These are phyloP conservation scores for Ettlia oleoabundans DNA, from an alignment of 139 green algal species.

Conservation along the genomic window DNA sequence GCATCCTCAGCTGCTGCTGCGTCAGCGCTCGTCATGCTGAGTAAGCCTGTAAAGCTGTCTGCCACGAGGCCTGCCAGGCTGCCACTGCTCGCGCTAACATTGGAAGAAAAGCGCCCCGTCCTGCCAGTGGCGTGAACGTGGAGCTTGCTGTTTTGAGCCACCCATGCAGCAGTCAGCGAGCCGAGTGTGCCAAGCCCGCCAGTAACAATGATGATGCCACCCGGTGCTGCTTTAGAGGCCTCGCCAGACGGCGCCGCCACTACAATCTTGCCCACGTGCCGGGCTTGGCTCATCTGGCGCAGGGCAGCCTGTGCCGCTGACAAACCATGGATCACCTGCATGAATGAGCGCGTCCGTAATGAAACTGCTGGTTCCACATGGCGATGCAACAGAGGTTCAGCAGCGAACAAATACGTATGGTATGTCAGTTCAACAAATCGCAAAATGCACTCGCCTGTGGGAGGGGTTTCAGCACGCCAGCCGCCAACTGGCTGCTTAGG, in stretches of 20 bases:
- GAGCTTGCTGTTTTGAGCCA: constrained; percentile 48
- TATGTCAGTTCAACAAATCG: too few relatives aligned
- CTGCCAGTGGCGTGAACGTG: constrained; percentile 59
- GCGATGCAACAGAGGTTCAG: too few relatives aligned
- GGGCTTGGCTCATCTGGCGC: constrained; percentile 85
- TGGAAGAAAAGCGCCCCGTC: constrained; percentile 49
- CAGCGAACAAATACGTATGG: too few relatives aligned
- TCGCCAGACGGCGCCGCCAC: constrained; percentile 40
- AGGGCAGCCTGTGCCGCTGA: constrained; percentile 65
- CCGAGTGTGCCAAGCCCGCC: constrained; percentile 82
- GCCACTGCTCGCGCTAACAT: too few relatives aligned
- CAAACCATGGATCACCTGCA: constrained; percentile 55
- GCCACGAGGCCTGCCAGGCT: constrained; percentile 14
- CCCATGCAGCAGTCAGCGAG: constrained; percentile 64
- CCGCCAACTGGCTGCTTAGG: constrained; percentile 49
- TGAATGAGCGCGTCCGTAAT: too few relatives aligned
- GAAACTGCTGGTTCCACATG: too few relatives aligned
- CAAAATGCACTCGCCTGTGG: too few relatives aligned
- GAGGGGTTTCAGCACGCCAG: constrained; percentile 58
- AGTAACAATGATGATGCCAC: constrained; percentile 57
- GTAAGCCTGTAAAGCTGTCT: neutral
- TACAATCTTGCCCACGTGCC: constrained; percentile 89
- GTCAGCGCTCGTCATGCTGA: constrained; percentile 43
- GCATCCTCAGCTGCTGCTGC: constrained; percentile 38
- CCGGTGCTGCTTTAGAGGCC: neutral